Conservation (phyloP, 345 rosid species). For the Bretschneidera sinensis region DNA sequence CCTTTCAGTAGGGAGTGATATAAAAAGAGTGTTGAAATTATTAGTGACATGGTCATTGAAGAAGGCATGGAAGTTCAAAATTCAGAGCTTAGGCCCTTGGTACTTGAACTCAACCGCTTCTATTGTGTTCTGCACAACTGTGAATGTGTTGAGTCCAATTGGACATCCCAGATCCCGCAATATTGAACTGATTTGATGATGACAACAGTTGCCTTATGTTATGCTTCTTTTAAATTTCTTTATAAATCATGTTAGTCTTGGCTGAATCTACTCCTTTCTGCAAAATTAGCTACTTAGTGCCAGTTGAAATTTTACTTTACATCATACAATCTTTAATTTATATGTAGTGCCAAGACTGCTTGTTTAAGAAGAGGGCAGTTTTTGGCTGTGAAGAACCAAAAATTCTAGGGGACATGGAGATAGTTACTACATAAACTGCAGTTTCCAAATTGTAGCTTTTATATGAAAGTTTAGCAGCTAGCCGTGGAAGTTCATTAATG, state of each 20-base stretch:
- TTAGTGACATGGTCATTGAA: constrained; percentile 37
- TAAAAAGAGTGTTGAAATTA: constrained; percentile 50
- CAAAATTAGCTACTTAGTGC: too few relatives aligned
- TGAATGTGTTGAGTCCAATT: constrained; percentile 45
- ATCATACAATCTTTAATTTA: too few relatives aligned
- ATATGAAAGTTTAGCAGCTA: too few relatives aligned
- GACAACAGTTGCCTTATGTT: not conserved
- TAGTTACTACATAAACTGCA: too few relatives aligned
- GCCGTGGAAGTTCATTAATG: too few relatives aligned
- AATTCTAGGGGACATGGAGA: too few relatives aligned
- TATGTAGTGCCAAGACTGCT: too few relatives aligned
- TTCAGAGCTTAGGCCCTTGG: constrained; percentile 3
- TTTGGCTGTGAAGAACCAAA: too few relatives aligned
- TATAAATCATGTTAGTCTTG: constrained; percentile 15
- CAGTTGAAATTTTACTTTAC: too few relatives aligned
- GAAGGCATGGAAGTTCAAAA: constrained; percentile 30
- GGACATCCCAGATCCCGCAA: constrained; percentile 32
- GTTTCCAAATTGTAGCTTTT: too few relatives aligned
- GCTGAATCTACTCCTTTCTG: too few relatives aligned
- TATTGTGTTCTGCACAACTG: constrained; percentile 29
- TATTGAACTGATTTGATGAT: constrained; percentile 7
- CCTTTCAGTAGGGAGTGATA: constrained; percentile 23
- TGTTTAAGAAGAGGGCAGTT: too few relatives aligned
- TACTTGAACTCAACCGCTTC: constrained; percentile 22
- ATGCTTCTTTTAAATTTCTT: constrained; percentile 14